Conservation (phyloP, 2,329 filamentous ascomycete genomes). For the Aaosphaeria pasadenensis region DNA sequence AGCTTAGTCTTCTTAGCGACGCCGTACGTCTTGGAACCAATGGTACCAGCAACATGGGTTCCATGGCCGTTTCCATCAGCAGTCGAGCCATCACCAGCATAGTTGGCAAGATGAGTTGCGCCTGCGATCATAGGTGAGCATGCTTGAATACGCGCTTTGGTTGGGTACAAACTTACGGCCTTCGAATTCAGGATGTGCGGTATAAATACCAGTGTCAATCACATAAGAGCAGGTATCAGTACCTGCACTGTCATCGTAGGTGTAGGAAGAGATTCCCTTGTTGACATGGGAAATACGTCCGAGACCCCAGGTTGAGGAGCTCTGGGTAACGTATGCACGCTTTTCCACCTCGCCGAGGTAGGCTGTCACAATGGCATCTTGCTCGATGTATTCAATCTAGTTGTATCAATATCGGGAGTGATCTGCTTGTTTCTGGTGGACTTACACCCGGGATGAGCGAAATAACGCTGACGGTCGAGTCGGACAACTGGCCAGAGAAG, state of each 20-base stretch:
- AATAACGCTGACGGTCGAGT: slow-evolving; percentile 8
- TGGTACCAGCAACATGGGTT: slow-evolving; percentile 37
- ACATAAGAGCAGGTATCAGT: slow-evolving; percentile 54
- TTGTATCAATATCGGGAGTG: not conserved
- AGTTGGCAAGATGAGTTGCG: slow-evolving; percentile 38
- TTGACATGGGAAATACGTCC: slow-evolving; percentile 37
- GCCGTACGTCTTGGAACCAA: slow-evolving; percentile 37
- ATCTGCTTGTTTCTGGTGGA: not conserved
- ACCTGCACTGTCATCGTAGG: slow-evolving; percentile 40
- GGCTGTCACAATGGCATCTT: slow-evolving; percentile 34
- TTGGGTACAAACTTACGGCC: slow-evolving; percentile 22
- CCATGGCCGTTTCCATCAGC: slow-evolving; percentile 40
- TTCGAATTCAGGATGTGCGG: slow-evolving; percentile 48
- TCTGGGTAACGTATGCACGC: slow-evolving; percentile 37
- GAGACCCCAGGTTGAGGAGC: slow-evolving; percentile 41
- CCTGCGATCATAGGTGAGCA: slow-evolving; percentile 4
- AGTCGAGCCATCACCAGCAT: slow-evolving; percentile 31
- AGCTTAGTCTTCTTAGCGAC: slow-evolving; percentile 39
- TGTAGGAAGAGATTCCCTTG: slow-evolving; percentile 30
- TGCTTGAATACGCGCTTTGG: no score
- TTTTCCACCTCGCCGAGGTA: slow-evolving; percentile 15
- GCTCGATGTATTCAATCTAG: slow-evolving; percentile 40
- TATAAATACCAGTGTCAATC: slow-evolving; percentile 63
- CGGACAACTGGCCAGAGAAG: slow-evolving; percentile 34
- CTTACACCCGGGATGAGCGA: slow-evolving; percentile 3